phyloP scores from a whole-genome alignment of 2,329 filamentous ascomycete genomes.

The Hypomyces rosellus region DNA sequence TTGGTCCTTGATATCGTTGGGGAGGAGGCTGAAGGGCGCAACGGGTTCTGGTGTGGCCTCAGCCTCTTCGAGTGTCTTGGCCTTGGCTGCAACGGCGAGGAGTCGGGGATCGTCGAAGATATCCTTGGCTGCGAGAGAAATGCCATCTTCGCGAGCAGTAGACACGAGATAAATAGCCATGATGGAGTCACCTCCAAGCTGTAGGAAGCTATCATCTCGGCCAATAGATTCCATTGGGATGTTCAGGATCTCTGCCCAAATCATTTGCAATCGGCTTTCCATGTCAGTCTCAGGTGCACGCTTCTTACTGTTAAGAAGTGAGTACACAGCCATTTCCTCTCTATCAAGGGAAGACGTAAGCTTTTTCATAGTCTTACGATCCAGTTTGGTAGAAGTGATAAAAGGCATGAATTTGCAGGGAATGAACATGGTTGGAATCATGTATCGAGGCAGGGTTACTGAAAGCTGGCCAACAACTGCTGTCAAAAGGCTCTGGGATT shows the following conservation, averaged over 20 bases:
- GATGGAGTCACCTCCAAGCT: slow-evolving; percentile 15
- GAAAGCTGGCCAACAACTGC: not conserved
- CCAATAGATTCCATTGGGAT: slow-evolving; percentile 8
- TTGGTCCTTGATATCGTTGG: not conserved
- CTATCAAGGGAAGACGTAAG: not conserved
- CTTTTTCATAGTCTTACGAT: slow-evolving; percentile 2
- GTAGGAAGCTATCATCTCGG: slow-evolving; percentile 14
- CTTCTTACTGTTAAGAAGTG: not conserved
- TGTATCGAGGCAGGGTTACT: slow-evolving; percentile 1
- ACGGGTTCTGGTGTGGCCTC: too few species aligned
- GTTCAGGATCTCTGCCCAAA: slow-evolving; percentile 3
- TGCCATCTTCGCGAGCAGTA: slow-evolving; percentile 7
- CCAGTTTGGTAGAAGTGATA: slow-evolving; percentile 8
- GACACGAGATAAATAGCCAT: slow-evolving; percentile 12
- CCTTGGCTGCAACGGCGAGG: not conserved
- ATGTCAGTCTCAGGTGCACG: slow-evolving; percentile 2
- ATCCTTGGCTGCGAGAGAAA: slow-evolving; percentile 10
- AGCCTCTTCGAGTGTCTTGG: not conserved
- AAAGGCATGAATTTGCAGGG: slow-evolving; percentile 8
- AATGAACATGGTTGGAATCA: slow-evolving; percentile 7
- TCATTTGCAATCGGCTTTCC: not conserved
- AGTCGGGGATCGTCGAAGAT: slow-evolving; percentile 12
- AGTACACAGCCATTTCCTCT: slow-evolving; percentile 4
- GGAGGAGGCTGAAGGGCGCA: not conserved
- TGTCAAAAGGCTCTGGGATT: not conserved